Evolutionary conservation across 495 filamentous ascomycete genomes (phyloP), one percentile per base, ranked within the genome.

Genomic region (Hapsidospora chrysogenum): DNA sequence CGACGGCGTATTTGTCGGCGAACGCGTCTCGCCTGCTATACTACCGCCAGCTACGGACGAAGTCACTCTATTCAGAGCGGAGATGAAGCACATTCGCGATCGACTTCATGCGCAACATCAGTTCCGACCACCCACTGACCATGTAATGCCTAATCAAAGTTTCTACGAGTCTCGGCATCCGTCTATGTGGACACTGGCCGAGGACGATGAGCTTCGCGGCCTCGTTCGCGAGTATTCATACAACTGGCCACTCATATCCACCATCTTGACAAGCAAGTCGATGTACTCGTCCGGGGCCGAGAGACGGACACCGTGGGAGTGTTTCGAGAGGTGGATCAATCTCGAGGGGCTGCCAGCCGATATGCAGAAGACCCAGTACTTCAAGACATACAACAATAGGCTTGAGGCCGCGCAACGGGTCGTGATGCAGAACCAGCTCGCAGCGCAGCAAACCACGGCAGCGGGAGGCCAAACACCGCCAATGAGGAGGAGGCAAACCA

Each of bases 291-390:
- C 87, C 31, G 79, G 80, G 10, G 72, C 83, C 9, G 92, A 95
- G 48, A 73, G 89, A 36, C 70, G 89, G 33, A 96, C 92, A 3
- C 86, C 89, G 4, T 97, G 89, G 89, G 89, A 97, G 57, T 97
- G 89, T 48, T 97, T 96, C 47, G 89, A 97, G 51, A 74, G 92
- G 25, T 96, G 87, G 85, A 74, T 93, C 11, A 72, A 76, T 36
- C 59, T 96, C 8, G 89, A 95, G 57, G 84, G 84, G 4, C 56
- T 93, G 23, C 85, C 85, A 13, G 71, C 72, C 26, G 89, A 97
- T 37, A 89, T 95, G 80, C 73, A 72, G 17, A 92, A 93, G 56
- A 92, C 80, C 3, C 79, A 78, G 25, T 96, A 94, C 50, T 96
- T 94, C 65, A 71, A 81, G 48, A 70, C 80, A 8, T 93, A 87